Base-by-base conservation (phyloP, 164 flowering plant genomes). In the Cinnamomum chago region DNA sequence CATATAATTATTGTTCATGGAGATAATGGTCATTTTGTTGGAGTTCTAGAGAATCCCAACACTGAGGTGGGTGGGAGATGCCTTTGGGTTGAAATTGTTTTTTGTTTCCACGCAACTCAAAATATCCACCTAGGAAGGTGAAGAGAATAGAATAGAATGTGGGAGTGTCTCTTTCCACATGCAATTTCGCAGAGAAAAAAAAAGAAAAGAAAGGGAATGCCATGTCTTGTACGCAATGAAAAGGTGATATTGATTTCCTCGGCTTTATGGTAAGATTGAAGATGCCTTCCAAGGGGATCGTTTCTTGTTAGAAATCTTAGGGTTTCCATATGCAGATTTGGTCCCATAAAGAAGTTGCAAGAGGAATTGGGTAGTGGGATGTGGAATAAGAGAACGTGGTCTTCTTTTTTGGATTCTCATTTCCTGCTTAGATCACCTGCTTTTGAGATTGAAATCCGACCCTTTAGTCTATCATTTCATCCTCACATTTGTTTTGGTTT, bases 291-390 rank as follows among this genome's bases (percentile, higher is more conserved):
- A 81, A 72, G 62, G 74, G 68, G 58, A 64, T 71, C 67, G 5
- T 30, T 27, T 25, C 24, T 23, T 70, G 71, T 68, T 68, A 58
- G 68, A 27, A 68, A 20, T 69, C 70, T 66, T 70, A 80, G 78
- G 79, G 28, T 74, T 76, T 68, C 67, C 77, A 65, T 76, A 76
- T 79, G 65, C 81, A 83, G 91, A 83, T 88, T 86, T 85, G 88
- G 97, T 90, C 84, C 81, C 83, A 55, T 79, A 89, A 92, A 90
- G 89, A 86, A 85, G 85, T 86, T 87, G 91, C 90, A 89, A 73
- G 71, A 79, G 25, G 89, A 88, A 91, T 88, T 83, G 70, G 74
- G 50, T 79, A 85, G 85, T 86, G 88, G 82, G 76, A 51, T 52
- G 28, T 73, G 73, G 96, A 89, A 89, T 91, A 88, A 85, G 75